Base-by-base conservation (phyloP, 495 filamentous ascomycete genomes). In the Acidiella bohemica region DNA sequence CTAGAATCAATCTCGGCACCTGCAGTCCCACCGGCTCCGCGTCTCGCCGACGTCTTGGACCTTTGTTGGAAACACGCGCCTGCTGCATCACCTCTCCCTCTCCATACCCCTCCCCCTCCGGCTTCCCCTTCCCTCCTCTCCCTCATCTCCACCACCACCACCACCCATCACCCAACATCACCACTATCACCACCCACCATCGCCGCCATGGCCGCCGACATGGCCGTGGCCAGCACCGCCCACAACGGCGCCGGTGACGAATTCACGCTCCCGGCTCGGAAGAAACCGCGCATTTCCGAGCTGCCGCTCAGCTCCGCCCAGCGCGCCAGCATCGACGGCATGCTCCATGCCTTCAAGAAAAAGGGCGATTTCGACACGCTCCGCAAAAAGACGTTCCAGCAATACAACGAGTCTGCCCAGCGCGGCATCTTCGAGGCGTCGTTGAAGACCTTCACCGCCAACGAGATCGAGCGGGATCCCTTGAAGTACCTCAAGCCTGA, bases 361-460 rank as follows among this genome's bases (percentile, higher is more conserved):
- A 87, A 87, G 58, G 86, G 86, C 17, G 80, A 79, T 27, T 93
- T 87, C 50, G 86, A 94, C 57, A 66, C 62, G n/a, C 68, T 88
- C 44, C 74, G 86, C 36, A 90, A 90, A 55, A 68, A 78, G 37
- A 67, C 84, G 3, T 88, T 81, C 75, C 73, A 80, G 26, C 74
- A 86, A 41, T 84, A 90, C 44, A 75, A 81, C 47, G 71, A 77
- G 30, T 47, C 34, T 20, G 47, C 35, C 17, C 23, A 26, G 9
- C 45, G 21, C 8, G 37, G 34, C 18, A 37, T 34, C n/a, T 45
- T 46, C 42, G 27, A 42, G 67, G 80, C 36, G 69, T 78, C 50
- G 66, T 88, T 17, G 80, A 82, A 33, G 78, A 87, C 51, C 69
- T 71, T 51, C 33, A 42, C 47, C 16, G 24, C 42, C 11, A 46